Percentiles rank a stretch among this genome's conserved stretches.
phyloP scores from a whole-genome alignment of 768 basidiomycete genomes.

The Termitomyces sp. region DNA sequence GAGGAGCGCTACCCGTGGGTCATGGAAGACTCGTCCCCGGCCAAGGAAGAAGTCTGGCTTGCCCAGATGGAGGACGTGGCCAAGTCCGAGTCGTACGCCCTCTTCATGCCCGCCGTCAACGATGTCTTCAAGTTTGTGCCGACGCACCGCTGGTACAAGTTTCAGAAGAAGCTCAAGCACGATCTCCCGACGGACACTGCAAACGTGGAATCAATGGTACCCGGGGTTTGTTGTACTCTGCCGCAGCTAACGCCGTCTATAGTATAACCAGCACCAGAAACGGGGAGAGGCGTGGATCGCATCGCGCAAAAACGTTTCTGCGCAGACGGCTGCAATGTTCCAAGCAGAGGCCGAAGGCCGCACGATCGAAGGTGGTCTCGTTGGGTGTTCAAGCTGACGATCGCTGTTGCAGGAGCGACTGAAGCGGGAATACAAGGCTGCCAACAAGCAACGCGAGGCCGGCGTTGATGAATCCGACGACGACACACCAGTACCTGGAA shows the following conservation, averaged over 20 bases:
- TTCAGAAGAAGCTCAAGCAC: conserved; percentile 79
- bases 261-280: conserved; percentile 60
- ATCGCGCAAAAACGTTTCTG: conserved; percentile 50
- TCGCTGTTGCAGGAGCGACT: conserved; percentile 57
- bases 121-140: conserved; percentile 86
- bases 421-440: conserved; percentile 74
- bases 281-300: conserved; percentile 74
- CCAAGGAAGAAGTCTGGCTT: conserved; percentile 67
- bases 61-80: conserved; percentile 76
- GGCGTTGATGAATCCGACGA: conserved; percentile 74
- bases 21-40: conserved; percentile 67
- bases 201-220: conserved; percentile 62
- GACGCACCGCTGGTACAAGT: conserved; percentile 88
- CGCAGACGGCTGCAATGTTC: conserved; percentile 62
- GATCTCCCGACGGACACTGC: conserved; percentile 61
- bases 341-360: conserved; percentile 55
- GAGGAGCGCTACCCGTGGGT: conserved; percentile 94
- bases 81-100: conserved; percentile 66
- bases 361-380: conserved; percentile 35
- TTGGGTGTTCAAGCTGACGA: conserved; percentile 15
- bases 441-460: conserved; percentile 68
- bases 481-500: conserved; percentile 44
- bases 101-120: conserved; percentile 80
- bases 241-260: conserved; percentile 11
- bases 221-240: conserved; percentile 13